Evolutionary conservation across 1,284 basidiomycete genomes (phyloP), one percentile per base, ranked within the genome.

Genomic region (Bjerkandera adusta): DNA sequence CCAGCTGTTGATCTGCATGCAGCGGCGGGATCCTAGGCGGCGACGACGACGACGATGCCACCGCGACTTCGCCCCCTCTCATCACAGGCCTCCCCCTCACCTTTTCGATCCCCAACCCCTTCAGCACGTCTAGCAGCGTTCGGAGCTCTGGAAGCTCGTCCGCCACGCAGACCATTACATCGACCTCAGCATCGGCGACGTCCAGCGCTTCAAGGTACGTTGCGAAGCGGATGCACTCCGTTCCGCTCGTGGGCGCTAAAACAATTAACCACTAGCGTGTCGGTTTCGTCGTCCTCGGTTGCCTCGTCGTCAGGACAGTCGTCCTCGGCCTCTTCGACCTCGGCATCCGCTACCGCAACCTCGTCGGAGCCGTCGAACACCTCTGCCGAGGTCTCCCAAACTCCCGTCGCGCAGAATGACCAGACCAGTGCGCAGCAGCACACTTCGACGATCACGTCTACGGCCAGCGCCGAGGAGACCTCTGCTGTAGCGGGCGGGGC

Each of bases 141-240:
- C 16, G 10, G 45, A 47, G 45, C 39, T 47, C 45, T 18, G 30
- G 35, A 5, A 42, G 26, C 20, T 41, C 55, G 30, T 47, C 27
- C 16, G 15, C 45, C 24, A 42, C 44, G 2, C 29, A 33, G 32
- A 21, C 45, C 15, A 33, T 45, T 16, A 11, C 47, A 13, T 40
- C n/a, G n/a, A n/a, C n/a, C n/a, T n/a, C n/a, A n/a, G n/a, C n/a
- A n/a, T n/a, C n/a, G n/a, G n/a, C n/a, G n/a, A n/a, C n/a, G 16
- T 43, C 40, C 25, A 37, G 26, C 26, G 25, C 16, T 13, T 4
- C 46, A 5, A 48, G 45, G 25, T 36, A 24, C 22, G 33, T 26
- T 30, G 10, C n/a, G n/a, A n/a, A n/a, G n/a, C n/a, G n/a, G n/a
- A n/a, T n/a, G n/a, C n/a, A n/a, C n/a, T n/a, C n/a, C n/a, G n/a